Base-by-base conservation (phyloP, 768 basidiomycete genomes). In the Naganishia onofrii region DNA sequence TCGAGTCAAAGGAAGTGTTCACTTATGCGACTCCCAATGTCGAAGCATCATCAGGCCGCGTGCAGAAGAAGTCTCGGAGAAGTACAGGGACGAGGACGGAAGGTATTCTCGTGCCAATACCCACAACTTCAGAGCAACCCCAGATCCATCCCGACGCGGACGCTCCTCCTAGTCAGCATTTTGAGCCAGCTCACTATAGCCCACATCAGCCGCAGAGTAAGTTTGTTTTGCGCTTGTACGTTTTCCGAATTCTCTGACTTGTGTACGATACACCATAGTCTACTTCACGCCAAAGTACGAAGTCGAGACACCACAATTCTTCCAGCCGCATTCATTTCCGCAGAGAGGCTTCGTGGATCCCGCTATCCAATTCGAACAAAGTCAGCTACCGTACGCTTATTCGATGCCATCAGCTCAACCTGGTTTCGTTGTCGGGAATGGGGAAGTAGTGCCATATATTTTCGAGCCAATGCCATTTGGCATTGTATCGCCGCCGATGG, bases 381-480 rank as follows among this genome's bases (percentile, higher is more conserved):
- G 17, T 15, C 42, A 44, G 15, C 10, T 42, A 28, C 42, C 60
- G 15, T 44, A 44, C 38, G 29, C 10, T 28, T 58, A 23, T 32
- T 36, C 66, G 9, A 36, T 72, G 19, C 71, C 71, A 31, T 36
- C 57, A n/a, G 46, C 69, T 0, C 70, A 72, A 23, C 44, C 72
- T 38, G 63, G 63, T 32, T 71, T 68, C 63, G 70, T 46, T 15
- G 66, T 71, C 56, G 66, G 52, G 8, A 28, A 57, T 32, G 55
- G 58, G 3, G 52, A 46, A 26, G 58, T 64, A 48, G 69, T 73
- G 21, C 75, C 73, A 5, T 74, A 69, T 51, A 66, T 73, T 34
- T 74, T 74, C 34, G 74, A 76, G 67, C 71, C 73, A 6, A 70
- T 73, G 32, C 73, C 73, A 0, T 42, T 76, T 42, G 60, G 60